Conservation (phyloP, 2,329 filamentous ascomycete genomes). For the Chaetomium sp. region DNA sequence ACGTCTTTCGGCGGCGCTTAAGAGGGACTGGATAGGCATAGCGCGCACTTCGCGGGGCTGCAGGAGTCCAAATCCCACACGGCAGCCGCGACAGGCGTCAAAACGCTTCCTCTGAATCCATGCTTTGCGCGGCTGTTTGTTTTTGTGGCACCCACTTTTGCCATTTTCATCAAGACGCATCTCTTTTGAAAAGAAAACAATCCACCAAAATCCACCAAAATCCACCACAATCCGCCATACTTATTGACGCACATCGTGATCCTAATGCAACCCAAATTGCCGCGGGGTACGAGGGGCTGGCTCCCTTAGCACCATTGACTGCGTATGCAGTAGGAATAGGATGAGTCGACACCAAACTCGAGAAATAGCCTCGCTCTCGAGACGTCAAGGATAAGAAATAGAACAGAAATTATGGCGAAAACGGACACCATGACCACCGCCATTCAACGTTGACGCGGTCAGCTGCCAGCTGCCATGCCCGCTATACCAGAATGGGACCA, state of each 20-base stretch:
- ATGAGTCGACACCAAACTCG: neutral
- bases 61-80: neutral
- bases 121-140: conserved; percentile 1
- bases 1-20: conserved; percentile 8
- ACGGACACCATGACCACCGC: neutral
- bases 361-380: neutral
- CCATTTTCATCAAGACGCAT: neutral
- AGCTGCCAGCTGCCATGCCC: neutral
- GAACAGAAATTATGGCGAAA: neutral
- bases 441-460: neutral
- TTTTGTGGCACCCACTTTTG: neutral
- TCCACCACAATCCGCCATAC: too few relatives aligned
- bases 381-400: neutral
- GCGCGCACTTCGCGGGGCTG: neutral
- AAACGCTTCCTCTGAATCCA: neutral
- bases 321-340: neutral
- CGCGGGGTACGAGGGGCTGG: neutral
- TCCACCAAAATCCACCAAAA: neutral
- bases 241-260: neutral
- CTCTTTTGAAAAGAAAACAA: neutral
- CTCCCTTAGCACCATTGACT: neutral
- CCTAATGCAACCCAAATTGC: conserved; percentile 1
- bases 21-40: neutral
- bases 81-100: neutral
- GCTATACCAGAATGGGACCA: conserved; percentile 20